These are phyloP conservation scores for Phialophora verrucosa DNA, from an alignment of 2,329 filamentous ascomycete species.

Conservation along the genomic window DNA sequence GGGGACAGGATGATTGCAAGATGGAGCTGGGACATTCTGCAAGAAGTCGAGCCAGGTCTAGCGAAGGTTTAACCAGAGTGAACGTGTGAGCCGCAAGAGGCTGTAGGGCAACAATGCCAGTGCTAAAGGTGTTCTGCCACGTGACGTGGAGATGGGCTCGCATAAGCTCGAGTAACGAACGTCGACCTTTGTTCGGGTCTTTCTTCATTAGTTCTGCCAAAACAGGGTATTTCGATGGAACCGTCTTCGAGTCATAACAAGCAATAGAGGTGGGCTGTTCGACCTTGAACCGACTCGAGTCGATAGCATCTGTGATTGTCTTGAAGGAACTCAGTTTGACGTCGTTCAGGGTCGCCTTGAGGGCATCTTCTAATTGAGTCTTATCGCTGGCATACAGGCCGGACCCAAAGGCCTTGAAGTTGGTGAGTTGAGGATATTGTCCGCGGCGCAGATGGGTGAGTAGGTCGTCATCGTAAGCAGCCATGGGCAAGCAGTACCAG, in stretches of 20 bases:
- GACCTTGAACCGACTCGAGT: conserved; percentile 65
- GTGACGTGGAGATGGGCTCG: conserved; percentile 82
- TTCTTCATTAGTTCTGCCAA: conserved; percentile 67
- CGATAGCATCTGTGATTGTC: conserved; percentile 67
- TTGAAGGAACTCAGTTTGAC: conserved; percentile 63
- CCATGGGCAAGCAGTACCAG: conserved; percentile 85
- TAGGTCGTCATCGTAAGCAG: conserved; percentile 71
- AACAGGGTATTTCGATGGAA: conserved; percentile 70
- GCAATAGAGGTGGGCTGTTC: conserved; percentile 75
- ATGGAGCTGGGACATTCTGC: conserved; percentile 76
- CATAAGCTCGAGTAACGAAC: conserved; percentile 73
- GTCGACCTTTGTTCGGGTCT: conserved; percentile 65
- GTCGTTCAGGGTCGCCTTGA: conserved; percentile 65
- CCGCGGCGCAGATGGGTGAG: conserved; percentile 76
- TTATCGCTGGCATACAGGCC: conserved; percentile 76
- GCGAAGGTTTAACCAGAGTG: conserved; percentile 70
- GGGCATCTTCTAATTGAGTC: conserved; percentile 65
- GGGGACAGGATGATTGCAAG: conserved; percentile 78
- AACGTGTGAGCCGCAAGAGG: conserved; percentile 78
- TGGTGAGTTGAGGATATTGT: conserved; percentile 73
- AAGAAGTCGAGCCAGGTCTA: conserved; percentile 75
- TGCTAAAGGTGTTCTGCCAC: conserved; percentile 79
- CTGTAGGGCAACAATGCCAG: conserved; percentile 81
- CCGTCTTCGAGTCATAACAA: conserved; percentile 70
- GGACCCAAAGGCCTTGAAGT: conserved; percentile 73